A percentile compares a stretch with the other conserved stretches of the same genome.
Conservation (phyloP, 768 basidiomycete species). For the Pleurotus djamor region DNA sequence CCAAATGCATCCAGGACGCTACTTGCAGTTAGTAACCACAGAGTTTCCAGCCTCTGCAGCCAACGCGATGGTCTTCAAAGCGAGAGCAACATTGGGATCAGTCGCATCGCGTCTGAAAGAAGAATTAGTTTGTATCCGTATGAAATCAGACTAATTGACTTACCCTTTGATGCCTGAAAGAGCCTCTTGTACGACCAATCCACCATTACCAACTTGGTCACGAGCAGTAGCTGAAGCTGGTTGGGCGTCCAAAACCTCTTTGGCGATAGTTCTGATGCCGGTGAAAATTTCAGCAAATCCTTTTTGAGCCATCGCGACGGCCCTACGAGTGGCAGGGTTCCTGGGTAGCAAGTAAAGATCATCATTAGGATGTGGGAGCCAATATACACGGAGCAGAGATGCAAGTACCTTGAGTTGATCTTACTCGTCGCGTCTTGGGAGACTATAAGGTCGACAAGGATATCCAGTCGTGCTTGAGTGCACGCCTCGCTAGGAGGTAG, state of each 20-base stretch:
- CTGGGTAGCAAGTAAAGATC: neutral
- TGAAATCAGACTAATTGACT: neutral
- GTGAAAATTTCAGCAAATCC: neutral
- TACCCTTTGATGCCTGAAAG: constrained; percentile 9
- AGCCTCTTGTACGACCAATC: neutral
- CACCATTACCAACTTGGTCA: constrained; percentile 7
- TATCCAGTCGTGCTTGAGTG: constrained; percentile 4
- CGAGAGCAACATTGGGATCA: constrained; percentile 9
- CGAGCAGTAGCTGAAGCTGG: constrained; percentile 5
- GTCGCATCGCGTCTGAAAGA: neutral
- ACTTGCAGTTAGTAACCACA: constrained; percentile 6
- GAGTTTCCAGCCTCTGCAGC: neutral
- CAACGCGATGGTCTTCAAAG: neutral
- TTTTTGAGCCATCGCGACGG: neutral
- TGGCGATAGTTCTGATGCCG: constrained; percentile 7
- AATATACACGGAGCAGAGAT: neutral
- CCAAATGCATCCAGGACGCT: neutral
- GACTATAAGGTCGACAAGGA: neutral
- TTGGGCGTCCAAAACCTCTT: constrained; percentile 2
- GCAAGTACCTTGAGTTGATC: neutral
- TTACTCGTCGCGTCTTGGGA: constrained; percentile 3
- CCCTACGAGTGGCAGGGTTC: neutral
- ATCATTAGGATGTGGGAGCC: neutral
- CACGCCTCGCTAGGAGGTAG: neutral
- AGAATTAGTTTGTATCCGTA: neutral